Evolutionary conservation across 257 asterid genomes (phyloP).

Genomic region (Fraxinus anomala): DNA sequence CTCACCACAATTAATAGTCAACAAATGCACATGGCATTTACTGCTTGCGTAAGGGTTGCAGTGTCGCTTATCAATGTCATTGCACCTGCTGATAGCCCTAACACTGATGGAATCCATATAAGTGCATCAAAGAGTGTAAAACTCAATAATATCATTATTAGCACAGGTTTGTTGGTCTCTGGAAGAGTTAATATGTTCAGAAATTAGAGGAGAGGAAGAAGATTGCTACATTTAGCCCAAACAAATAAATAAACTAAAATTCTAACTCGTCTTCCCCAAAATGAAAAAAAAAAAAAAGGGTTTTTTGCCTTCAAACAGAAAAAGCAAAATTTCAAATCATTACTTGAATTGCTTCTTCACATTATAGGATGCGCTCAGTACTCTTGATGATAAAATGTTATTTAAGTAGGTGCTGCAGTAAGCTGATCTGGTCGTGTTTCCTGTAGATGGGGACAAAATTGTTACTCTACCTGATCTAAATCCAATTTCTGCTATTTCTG

Average conservation of each 20-base stretch:
- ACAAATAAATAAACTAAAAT: background rate
- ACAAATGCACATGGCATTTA: constrained; percentile 74
- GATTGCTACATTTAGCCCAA: background rate
- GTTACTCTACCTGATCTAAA: background rate
- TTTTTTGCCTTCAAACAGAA: background rate
- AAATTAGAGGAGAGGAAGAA: background rate
- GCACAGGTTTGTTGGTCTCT: constrained; percentile 59
- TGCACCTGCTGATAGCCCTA: constrained; percentile 80
- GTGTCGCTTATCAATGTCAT: constrained; percentile 46
- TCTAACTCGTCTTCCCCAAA: background rate
- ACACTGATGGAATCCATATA: constrained; percentile 88
- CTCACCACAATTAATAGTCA: constrained; percentile 52
- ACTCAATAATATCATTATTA: constrained; percentile 43
- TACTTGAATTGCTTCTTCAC: background rate
- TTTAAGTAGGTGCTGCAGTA: background rate
- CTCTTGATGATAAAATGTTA: background rate
- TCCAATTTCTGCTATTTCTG: background rate
- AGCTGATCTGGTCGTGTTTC: background rate
- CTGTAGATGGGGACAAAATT: background rate
- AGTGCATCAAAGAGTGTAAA: constrained; percentile 57
- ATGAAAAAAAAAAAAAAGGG: background rate
- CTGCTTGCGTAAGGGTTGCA: constrained; percentile 43
- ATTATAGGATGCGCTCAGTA: background rate
- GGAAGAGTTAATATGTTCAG: constrained; percentile 10
- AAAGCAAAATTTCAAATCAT: background rate